These are phyloP conservation scores for Sherardia arvensis DNA, from an alignment of 257 asterid genomes.

Conservation along the genomic window DNA sequence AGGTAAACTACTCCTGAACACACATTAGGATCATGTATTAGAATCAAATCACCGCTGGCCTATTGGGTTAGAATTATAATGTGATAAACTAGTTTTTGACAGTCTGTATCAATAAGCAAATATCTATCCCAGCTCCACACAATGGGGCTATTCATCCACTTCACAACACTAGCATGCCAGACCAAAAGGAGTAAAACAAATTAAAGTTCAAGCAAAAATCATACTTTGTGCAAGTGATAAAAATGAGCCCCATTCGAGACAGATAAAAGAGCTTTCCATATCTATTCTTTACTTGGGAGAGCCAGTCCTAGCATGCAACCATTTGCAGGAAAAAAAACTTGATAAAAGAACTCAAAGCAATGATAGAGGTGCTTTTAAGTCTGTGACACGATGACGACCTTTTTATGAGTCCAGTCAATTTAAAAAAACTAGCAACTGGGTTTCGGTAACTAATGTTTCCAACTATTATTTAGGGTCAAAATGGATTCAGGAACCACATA, in stretches of 20 bases:
- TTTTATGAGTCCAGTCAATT: neutral
- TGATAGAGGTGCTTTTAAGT: neutral
- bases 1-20: constrained; percentile 33
- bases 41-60: neutral
- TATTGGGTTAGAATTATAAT: constrained; percentile 29
- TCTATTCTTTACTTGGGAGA: neutral
- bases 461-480: neutral
- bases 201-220: neutral
- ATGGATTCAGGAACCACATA: no score
- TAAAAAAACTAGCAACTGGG: neutral
- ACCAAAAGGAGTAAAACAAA: neutral
- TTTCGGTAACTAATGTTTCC: neutral
- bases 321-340: neutral
- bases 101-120: neutral
- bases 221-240: neutral
- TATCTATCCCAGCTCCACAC: neutral
- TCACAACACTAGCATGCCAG: neutral
- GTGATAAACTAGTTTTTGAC: neutral
- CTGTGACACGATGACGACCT: neutral
- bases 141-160: neutral
- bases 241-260: neutral
- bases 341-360: neutral
- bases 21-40: neutral
- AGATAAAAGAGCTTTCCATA: neutral
- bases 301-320: neutral